Base-by-base conservation (phyloP, 768 basidiomycete genomes). In the Suillus cothurnatus region DNA sequence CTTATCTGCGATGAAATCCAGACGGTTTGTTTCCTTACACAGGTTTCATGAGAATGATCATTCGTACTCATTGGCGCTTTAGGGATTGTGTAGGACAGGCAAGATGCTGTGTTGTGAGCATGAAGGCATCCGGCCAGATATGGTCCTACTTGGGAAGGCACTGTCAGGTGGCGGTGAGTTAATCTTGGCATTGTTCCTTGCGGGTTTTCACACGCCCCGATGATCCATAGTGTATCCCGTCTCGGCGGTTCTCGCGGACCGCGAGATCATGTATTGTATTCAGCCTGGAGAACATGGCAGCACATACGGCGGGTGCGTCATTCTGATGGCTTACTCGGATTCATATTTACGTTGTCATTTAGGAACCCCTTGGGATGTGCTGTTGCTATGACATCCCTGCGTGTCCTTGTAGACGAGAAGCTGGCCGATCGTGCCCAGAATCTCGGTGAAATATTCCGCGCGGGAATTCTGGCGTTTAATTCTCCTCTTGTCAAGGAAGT, bases 1-100 rank as follows among this genome's bases (percentile, higher is more conserved):
- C 82, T 99, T 41, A 99, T 99, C 73, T 96, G 94, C 70, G 97
- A 99, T 70, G 97, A 99, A 77, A 95, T 99, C 67, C 97, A 99
- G 78, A 99, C 97, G 49, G 93, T 93, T 17, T 9, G 12, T 61
- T 11, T 31, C 34, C 6, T 49, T 36, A 21, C 32, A 23, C 17
- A 41, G 49, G 11, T 60, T 15, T 8, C 12, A 14, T 67, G 62
- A 64, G 53, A 61, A 62, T 39, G 19, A 41, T 41, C 2, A 52
- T 63, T 55, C 23, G 63, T 62, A 66, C 58, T 41, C 31, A 26
- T 59, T 55, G 41, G 62, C 21, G 43, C 59, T 47, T 47, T 71
- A 94, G 88, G 97, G 97, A 49, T 82, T 99, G 34, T 92, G 92
- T 68, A 85, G 97, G 50, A 98, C 97, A 0, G 97, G 97, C 45